A percentile compares a stretch with the other conserved stretches of the same genome.
These are phyloP conservation scores for Aspergillus pseudoglaucus DNA, from an alignment of 2,329 filamentous ascomycete genomes.

Conservation along the genomic window DNA sequence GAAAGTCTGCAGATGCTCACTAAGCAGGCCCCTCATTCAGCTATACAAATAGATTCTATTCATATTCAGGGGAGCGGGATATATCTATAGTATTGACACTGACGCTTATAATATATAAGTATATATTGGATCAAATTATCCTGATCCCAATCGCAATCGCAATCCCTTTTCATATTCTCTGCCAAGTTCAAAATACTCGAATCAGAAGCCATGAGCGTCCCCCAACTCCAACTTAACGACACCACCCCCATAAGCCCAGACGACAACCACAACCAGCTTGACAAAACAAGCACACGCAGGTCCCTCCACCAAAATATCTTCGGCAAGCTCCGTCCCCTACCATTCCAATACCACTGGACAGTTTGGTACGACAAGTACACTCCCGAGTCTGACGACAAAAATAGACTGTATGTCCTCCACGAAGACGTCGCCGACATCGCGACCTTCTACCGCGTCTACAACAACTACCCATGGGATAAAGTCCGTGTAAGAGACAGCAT, in stretches of 20 bases:
- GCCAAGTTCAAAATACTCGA: no score
- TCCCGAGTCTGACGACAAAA: constrained; percentile 8
- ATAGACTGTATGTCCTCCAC: constrained; percentile 32
- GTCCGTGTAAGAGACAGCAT: constrained; percentile 72
- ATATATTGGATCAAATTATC: not conserved
- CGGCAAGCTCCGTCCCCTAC: constrained; percentile 40
- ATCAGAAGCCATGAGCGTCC: constrained; percentile 13
- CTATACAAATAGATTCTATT: not conserved
- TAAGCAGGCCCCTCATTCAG: not conserved
- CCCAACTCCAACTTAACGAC: constrained; percentile 16
- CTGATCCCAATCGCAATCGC: not conserved
- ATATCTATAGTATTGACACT: not conserved
- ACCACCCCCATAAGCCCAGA: constrained; percentile 11
- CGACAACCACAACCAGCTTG: constrained; percentile 4
- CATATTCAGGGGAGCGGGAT: not conserved
- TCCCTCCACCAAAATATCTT: constrained; percentile 39
- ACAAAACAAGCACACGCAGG: constrained; percentile 21
- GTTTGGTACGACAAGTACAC: constrained; percentile 43
- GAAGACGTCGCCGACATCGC: constrained; percentile 38
- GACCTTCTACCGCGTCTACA: constrained; percentile 70
- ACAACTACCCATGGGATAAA: constrained; percentile 70
- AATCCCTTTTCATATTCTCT: not conserved
- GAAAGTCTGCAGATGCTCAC: not conserved
- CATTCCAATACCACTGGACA: constrained; percentile 43
- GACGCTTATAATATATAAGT: not conserved